These are phyloP conservation scores for Podila horticola DNA, from an alignment of 192 early-diverging fungal genomes.

Conservation along the genomic window DNA sequence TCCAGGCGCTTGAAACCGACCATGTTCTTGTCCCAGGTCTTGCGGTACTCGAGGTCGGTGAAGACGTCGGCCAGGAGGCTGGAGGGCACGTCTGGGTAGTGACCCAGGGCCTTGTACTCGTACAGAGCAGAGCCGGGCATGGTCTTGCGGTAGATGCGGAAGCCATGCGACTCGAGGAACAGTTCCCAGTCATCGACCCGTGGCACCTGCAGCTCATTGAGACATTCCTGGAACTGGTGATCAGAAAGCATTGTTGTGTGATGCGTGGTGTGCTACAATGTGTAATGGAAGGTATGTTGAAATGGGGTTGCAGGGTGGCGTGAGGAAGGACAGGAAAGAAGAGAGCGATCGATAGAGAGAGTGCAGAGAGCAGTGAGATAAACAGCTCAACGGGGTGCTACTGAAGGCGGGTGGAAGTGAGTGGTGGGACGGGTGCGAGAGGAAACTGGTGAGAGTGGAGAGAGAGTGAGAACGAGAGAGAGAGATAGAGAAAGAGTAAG, in stretches of 20 bases:
- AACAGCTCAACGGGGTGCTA: no score
- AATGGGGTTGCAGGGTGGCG: not conserved
- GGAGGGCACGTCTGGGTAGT: slow-evolving; percentile 54
- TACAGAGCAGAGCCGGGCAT: slow-evolving; percentile 53
- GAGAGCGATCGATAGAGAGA: not conserved
- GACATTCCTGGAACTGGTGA: slow-evolving; percentile 48
- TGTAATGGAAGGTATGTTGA: not conserved
- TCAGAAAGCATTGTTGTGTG: slow-evolving; percentile 28
- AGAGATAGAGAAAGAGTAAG: not conserved
- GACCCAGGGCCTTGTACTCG: slow-evolving; percentile 61
- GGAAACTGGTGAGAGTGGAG: not conserved
- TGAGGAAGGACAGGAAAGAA: not conserved
- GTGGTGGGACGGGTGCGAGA: no score
- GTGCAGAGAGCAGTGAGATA: not conserved
- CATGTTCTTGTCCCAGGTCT: slow-evolving; percentile 67
- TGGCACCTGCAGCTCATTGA: slow-evolving; percentile 34
- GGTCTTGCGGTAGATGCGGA: slow-evolving; percentile 54
- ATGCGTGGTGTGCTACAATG: not conserved
- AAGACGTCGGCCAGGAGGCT: slow-evolving; percentile 59
- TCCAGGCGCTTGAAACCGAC: slow-evolving; percentile 49
- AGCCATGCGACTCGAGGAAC: slow-evolving; percentile 52
- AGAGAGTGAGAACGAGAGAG: not conserved
- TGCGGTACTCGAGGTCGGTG: slow-evolving; percentile 61
- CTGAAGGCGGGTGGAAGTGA: no score
- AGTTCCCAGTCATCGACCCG: slow-evolving; percentile 50